Evolutionary conservation across 495 filamentous ascomycete genomes (phyloP).

Genomic region (Penicillium flavigenum): DNA sequence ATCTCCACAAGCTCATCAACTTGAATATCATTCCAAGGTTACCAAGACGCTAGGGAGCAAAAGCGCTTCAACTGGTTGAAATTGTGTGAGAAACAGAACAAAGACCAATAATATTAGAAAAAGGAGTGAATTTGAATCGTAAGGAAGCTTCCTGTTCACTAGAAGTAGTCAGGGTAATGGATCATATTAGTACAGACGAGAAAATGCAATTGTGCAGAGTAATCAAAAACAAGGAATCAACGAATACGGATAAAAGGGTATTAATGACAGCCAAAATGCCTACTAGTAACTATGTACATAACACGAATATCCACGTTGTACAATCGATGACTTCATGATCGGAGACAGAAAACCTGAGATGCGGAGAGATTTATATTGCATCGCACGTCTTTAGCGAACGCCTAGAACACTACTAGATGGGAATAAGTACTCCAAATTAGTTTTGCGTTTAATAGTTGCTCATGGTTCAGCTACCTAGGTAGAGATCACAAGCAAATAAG

Average conservation of each 20-base stretch:
- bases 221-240: too few species aligned
- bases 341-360: constrained; percentile 1
- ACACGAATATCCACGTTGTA: neutral
- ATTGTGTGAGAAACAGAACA: too few species aligned
- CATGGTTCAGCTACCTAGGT: neutral
- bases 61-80: neutral
- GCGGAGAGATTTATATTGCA: neutral
- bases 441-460: neutral
- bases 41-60: neutral
- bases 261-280: neutral
- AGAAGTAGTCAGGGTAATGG: too few species aligned
- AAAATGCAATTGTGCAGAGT: too few species aligned
- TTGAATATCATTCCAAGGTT: neutral
- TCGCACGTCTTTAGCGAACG: neutral
- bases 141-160: too few species aligned
- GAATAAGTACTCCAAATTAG: neutral
- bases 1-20: neutral
- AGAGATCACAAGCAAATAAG: neutral
- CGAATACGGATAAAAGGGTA: neutral
- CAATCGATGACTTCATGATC: constrained; percentile 30
- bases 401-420: neutral
- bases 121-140: too few species aligned
- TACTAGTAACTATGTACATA: too few species aligned
- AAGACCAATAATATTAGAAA: too few species aligned
- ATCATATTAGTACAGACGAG: too few species aligned